Evolutionary conservation across 192 early-diverging fungal genomes (phyloP).

Genomic region (Anaeromyces robustus): DNA sequence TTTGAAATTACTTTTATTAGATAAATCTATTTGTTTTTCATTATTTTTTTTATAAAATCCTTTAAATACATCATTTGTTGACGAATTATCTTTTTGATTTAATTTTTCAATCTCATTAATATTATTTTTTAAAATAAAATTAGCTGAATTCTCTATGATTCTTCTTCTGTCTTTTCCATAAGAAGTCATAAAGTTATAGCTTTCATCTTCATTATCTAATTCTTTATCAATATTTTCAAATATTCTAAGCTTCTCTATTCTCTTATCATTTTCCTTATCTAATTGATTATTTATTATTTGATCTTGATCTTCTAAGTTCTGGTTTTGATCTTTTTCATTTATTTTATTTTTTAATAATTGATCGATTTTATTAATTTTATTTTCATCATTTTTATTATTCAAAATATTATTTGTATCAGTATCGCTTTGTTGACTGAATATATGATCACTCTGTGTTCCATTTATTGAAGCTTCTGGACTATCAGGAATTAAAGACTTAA

Average conservation of each 20-base stretch:
- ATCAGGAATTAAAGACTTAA: background rate
- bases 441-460: background rate
- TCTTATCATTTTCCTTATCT: background rate
- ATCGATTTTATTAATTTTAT: background rate
- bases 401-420: background rate
- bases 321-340: background rate
- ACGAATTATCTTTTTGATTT: background rate
- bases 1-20: background rate
- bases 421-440: background rate
- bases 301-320: background rate
- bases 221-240: background rate
- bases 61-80: background rate
- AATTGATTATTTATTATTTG: background rate
- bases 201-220: background rate
- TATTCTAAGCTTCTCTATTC: background rate
- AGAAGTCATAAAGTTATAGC: background rate
- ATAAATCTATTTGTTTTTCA: too few relatives aligned
- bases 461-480: background rate
- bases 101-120: background rate
- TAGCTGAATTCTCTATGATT: background rate
- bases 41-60: too few relatives aligned
- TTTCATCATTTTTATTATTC: background rate
- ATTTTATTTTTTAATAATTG: background rate
- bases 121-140: background rate
- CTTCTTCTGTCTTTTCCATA: background rate